Evolutionary conservation across 2,329 filamentous ascomycete species (phyloP), one percentile per base, ranked within the genome.

Genomic region (Pseudomassariella vexata): DNA sequence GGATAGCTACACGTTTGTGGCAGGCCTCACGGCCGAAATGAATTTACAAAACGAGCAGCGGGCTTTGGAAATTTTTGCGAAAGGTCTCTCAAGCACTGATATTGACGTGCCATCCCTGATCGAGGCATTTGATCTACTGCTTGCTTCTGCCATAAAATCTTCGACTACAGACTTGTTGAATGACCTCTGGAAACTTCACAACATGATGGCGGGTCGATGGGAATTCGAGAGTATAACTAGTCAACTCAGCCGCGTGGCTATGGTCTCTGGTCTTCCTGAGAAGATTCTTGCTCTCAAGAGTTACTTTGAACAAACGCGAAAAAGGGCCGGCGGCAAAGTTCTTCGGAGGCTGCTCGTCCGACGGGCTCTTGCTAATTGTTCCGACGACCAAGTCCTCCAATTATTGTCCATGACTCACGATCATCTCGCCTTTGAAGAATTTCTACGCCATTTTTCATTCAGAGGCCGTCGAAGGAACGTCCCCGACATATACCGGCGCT

Each of bases 401-500:
- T 55, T 76, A 11, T 57, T 76, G 6, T 48, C 50, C 14, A 47
- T 58, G 8, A 54, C 65, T 21, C 43, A 56, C 9, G 60, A 71
- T 26, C 38, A 44, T 2, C 26, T 46, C 0, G 48, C 65, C 6
- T 74, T 68, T 41, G 60, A 69, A 32, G 49, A 57, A 5, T 70
- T 68, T 36, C 49, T 76, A 14, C 42, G 39, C 53, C 41, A 18
- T 55, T 37, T 41, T 52, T 18, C 20, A 14, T 5, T n/a, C 41
- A 37, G 44, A 35, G 26, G 47, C 24, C 44, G 57, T 30, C 29
- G 38, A 9, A 45, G 50, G 17, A 47, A 62, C 18, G 54, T 68
- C 1, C 45, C 52, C 0, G 48, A 61, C 3, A 56, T 71, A 8
- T 76, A 76, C 45, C 46, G 50, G 10, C 49, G 57, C 16, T 74